phyloP scores from a whole-genome alignment of 176 grass and related monocot species.

The Aegilops umbellulata region DNA sequence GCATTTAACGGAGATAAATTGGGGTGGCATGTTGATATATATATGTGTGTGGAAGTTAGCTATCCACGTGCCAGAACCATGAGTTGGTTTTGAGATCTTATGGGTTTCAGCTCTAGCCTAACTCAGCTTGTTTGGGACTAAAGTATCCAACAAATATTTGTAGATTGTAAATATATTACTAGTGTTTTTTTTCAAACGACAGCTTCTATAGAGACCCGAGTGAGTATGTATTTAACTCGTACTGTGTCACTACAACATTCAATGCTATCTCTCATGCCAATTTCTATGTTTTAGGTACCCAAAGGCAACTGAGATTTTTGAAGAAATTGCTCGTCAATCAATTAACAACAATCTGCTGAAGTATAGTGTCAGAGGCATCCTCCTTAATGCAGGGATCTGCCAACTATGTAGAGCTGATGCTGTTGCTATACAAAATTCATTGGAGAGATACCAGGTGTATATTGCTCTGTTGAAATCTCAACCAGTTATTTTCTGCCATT shows the following conservation, averaged over 20 bases:
- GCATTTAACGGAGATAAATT: too few relatives aligned
- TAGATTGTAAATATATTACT: not conserved
- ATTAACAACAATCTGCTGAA: conserved; percentile 96
- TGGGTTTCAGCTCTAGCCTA: too few relatives aligned
- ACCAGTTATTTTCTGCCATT: conserved; percentile 20
- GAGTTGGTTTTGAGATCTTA: too few relatives aligned
- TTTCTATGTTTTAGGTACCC: conserved; percentile 55
- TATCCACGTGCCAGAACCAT: too few relatives aligned
- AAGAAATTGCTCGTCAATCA: conserved; percentile 82
- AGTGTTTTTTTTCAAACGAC: not conserved
- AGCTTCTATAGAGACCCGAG: not conserved
- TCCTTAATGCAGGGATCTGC: conserved; percentile 97
- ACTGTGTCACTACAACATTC: not conserved
- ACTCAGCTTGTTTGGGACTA: too few relatives aligned
- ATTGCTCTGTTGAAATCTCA: conserved; percentile 17
- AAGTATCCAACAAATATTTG: too few relatives aligned
- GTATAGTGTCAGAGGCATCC: conserved; percentile 92
- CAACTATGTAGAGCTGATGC: conserved; percentile 90
- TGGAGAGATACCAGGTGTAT: conserved; percentile 89
- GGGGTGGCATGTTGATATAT: too few relatives aligned
- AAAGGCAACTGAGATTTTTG: conserved; percentile 92
- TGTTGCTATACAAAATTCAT: conserved; percentile 86
- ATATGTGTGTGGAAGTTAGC: too few relatives aligned
- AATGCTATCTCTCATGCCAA: conserved; percentile 18
- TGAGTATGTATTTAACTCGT: not conserved